phyloP scores from a whole-genome alignment of 139 green algal genomes.

The Picochlorum sp. region DNA sequence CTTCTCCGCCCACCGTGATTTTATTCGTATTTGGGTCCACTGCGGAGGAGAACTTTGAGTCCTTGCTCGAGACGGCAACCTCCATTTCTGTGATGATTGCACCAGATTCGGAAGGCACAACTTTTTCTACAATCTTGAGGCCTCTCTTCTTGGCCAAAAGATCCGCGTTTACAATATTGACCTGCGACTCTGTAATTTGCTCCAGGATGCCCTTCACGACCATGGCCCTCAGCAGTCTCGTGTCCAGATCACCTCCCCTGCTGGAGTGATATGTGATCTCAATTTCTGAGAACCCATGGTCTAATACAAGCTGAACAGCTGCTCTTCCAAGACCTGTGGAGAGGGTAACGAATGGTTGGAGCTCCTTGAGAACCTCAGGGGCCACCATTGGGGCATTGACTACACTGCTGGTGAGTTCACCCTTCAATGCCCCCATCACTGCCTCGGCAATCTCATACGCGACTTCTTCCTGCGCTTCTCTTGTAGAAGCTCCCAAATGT shows the following conservation, averaged over 20 bases:
- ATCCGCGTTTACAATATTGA: slow-evolving; percentile 96
- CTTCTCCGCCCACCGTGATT: slow-evolving; percentile 67
- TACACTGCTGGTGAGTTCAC: slow-evolving; percentile 75
- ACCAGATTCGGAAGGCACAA: slow-evolving; percentile 29
- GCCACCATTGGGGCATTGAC: slow-evolving; percentile 92
- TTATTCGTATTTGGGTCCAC: slow-evolving; percentile 36
- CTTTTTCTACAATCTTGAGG: slow-evolving; percentile 66
- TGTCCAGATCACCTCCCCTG: slow-evolving; percentile 84
- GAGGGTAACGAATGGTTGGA: slow-evolving; percentile 79
- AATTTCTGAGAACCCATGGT: slow-evolving; percentile 69
- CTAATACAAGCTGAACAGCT: slow-evolving; percentile 51
- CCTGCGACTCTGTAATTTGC: slow-evolving; percentile 35
- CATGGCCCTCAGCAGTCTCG: slow-evolving; percentile 86
- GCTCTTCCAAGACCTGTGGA: slow-evolving; percentile 64
- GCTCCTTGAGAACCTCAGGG: slow-evolving; percentile 83
- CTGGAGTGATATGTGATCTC: slow-evolving; percentile 68
- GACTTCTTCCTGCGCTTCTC: slow-evolving; percentile 91
- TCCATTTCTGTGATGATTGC: slow-evolving; percentile 28
- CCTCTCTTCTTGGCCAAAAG: slow-evolving; percentile 82
- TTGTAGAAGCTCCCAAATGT: slow-evolving; percentile 86
- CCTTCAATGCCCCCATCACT: slow-evolving; percentile 77
- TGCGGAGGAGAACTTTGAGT: slow-evolving; percentile 58
- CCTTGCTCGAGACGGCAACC: slow-evolving; percentile 52
- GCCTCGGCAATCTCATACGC: slow-evolving; percentile 91
- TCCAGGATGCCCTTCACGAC: slow-evolving; percentile 85